Base-by-base conservation (phyloP, 805 yeast genomes). In the Starmerella etchellsii region DNA sequence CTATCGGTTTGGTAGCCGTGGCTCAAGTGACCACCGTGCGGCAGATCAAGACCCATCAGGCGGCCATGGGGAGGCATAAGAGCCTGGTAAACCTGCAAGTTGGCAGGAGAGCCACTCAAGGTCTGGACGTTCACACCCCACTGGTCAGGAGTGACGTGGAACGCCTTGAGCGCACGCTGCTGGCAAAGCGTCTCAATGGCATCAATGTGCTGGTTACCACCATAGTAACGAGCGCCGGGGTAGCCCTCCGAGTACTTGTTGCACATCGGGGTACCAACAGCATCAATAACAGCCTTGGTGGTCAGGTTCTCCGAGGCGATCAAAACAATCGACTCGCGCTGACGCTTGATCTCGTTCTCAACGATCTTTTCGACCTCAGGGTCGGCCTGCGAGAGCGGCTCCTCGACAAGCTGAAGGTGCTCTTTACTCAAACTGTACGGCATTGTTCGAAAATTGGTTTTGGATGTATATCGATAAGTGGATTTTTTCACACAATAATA, bases 111-210 rank as follows among this genome's bases (percentile, higher is more conserved):
- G 44, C 98, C 98, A 22, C 94, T 81, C 55, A 91, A 70, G 36
- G 96, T 75, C 68, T 91, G 98, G 33, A 91, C 98, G 59, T 91
- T 91, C 53, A 87, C 96, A 43, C 98, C 98, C 98, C 98, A 91
- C 61, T 76, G 69, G 53, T 74, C 84, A 36, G 87, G 69, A 57
- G 76, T 73, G 47, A 88, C 68, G 52, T 71, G 66, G 68, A 91
- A 91, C 8, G 96, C 95, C 53, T 80, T 76, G 50, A 91, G 70
- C 36, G 98, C 98, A 67, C 98, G 80, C 58, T 81, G 67, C 69
- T 87, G 97, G 67, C 98, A 91, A 57, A 91, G 68, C 25, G 73
- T 63, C 69, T 91, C 98, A 61, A 87, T 84, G 64, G 81, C 77
- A 69, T 91, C 98, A 52, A 91, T 91, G 66, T 80, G 79, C 71